Evolutionary conservation across 352 stramenopile genomes (phyloP).

Genomic region (Pilasporangium apinafurcum): DNA sequence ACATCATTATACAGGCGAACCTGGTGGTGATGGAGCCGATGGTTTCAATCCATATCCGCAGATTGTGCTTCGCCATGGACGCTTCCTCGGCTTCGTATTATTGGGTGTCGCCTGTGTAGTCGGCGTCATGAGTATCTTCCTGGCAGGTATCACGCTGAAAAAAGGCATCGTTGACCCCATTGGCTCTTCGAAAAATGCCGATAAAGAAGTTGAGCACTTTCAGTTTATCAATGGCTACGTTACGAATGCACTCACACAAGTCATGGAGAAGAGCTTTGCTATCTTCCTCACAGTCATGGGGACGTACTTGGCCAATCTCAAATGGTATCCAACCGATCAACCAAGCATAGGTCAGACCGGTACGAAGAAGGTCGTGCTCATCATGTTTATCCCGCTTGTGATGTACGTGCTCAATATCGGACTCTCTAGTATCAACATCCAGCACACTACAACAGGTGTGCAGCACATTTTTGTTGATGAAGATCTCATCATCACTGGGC

Average conservation of each 20-base stretch:
- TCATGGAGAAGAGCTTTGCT: slow-evolving; percentile 1
- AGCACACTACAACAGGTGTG: slow-evolving; percentile 1
- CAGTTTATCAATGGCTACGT: slow-evolving; percentile 5
- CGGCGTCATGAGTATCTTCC: slow-evolving; percentile 3
- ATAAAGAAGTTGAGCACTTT: slow-evolving; percentile 5
- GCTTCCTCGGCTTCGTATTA: slow-evolving; percentile 1
- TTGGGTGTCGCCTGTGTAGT: slow-evolving; percentile 2
- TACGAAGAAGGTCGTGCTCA: not conserved
- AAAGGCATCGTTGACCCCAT: slow-evolving; percentile 3
- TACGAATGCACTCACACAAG: not conserved
- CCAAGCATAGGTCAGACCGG: not conserved
- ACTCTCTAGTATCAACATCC: not conserved
- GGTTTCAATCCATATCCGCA: too few species aligned
- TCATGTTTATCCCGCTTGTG: slow-evolving; percentile 2
- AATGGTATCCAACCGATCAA: not conserved
- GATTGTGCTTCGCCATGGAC: too few species aligned
- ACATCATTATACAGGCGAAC: too few species aligned
- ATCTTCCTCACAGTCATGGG: slow-evolving; percentile 6
- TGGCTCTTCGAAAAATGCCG: slow-evolving; percentile 5
- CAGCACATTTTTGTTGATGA: slow-evolving; percentile 4
- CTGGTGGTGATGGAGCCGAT: too few species aligned
- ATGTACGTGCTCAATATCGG: not conserved
- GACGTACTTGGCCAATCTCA: slow-evolving; percentile 4
- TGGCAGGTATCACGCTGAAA: slow-evolving; percentile 4
- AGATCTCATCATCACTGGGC: not conserved